Conservation (phyloP, 2,329 filamentous ascomycete genomes). For the Macrophomina tecta region DNA sequence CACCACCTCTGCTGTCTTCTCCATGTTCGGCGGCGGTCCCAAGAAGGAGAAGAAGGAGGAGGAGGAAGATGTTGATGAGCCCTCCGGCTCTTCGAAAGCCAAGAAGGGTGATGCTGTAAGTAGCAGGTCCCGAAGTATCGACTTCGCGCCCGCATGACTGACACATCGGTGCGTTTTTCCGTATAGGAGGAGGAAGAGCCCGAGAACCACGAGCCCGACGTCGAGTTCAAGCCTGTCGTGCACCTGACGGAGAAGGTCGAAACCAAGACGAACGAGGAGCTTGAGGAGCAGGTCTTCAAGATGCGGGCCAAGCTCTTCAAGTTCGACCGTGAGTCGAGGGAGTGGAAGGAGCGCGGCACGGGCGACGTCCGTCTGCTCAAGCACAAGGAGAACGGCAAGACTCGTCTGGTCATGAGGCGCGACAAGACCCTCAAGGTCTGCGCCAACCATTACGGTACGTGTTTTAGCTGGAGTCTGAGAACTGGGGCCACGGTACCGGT, state of each 20-base stretch:
- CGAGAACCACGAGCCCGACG: constrained; percentile 89
- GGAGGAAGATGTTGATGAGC: constrained; percentile 80
- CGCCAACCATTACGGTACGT: constrained; percentile 98
- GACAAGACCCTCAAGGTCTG: constrained; percentile 99
- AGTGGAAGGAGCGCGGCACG: constrained; percentile 99
- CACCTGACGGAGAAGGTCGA: constrained; percentile 97
- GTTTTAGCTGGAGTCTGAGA: background rate
- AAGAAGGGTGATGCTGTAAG: constrained; percentile 69
- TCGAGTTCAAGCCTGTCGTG: constrained; percentile 97
- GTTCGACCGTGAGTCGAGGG: constrained; percentile 87
- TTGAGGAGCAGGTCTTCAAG: constrained; percentile 97
- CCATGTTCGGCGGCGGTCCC: constrained; percentile 97
- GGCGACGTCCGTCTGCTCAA: constrained; percentile 95
- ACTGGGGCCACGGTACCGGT: background rate
- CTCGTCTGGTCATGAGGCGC: constrained; percentile 94
- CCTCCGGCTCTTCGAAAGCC: constrained; percentile 80
- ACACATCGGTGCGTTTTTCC: background rate
- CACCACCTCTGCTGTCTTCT: constrained; percentile 65
- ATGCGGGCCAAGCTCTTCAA: constrained; percentile 99
- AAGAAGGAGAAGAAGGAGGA: constrained; percentile 96
- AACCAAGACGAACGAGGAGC: constrained; percentile 97
- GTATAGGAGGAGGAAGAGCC: constrained; percentile 69
- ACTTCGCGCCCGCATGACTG: background rate
- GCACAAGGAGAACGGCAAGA: constrained; percentile 99
- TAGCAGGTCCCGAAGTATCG: background rate